A percentile compares a stretch with the other conserved stretches of the same genome.
Evolutionary conservation across 495 filamentous ascomycete genomes (phyloP).

Genomic region (Aspergillus egyptiacus): DNA sequence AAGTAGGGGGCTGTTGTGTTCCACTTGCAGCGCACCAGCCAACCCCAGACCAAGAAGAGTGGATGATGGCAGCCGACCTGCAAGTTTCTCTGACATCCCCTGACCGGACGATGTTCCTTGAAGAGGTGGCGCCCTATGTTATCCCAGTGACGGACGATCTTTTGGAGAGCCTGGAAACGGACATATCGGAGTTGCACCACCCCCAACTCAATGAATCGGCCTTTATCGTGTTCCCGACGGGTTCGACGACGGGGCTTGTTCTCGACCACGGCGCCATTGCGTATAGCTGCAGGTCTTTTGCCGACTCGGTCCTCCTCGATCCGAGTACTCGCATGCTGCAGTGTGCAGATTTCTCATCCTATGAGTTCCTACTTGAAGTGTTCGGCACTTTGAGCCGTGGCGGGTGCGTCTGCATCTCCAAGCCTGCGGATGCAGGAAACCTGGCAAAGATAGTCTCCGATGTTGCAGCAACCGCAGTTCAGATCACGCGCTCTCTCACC

Average conservation of each 20-base stretch:
- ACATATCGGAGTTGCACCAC: conserved; percentile 27
- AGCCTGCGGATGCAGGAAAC: too few species aligned
- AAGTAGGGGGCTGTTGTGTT: background rate
- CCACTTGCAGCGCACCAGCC: background rate
- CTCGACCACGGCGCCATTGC: too few species aligned
- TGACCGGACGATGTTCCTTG: background rate
- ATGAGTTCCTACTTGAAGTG: too few species aligned
- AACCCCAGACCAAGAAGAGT: background rate
- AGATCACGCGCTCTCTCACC: conserved; percentile 28
- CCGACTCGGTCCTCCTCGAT: too few species aligned
- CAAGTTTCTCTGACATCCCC: background rate
- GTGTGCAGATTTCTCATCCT: too few species aligned
- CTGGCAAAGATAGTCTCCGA: conserved; percentile 29
- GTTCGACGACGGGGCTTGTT: too few species aligned
- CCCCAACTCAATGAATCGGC: conserved; percentile 28
- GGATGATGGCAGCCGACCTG: background rate
- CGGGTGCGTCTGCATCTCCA: too few species aligned
- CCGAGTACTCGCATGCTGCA: too few species aligned
- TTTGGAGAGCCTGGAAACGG: background rate
- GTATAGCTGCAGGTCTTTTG: too few species aligned
- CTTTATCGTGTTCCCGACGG: too few species aligned
- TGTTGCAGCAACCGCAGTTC: conserved; percentile 26
- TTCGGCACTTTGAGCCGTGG: too few species aligned
- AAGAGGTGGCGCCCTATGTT: background rate
- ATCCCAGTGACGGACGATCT: background rate